These are phyloP conservation scores for Cyberlindnera bimundalis DNA, from an alignment of 805 yeast species.

Conservation along the genomic window DNA sequence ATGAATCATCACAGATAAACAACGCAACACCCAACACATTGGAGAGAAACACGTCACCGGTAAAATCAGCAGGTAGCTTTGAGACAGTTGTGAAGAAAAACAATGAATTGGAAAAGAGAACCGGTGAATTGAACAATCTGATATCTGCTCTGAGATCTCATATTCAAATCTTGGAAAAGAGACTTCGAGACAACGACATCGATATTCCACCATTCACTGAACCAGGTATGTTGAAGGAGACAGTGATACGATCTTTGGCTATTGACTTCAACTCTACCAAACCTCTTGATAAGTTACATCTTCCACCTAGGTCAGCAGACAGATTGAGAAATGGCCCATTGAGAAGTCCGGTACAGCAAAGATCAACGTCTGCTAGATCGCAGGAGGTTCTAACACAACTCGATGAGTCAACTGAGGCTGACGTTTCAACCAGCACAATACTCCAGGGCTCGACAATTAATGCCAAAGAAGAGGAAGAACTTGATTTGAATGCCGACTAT, in stretches of 20 bases:
- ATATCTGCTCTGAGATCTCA: slow-evolving; percentile 18
- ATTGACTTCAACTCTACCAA: slow-evolving; percentile 3
- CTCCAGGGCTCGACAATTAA: not conserved
- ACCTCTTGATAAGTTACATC: slow-evolving; percentile 15
- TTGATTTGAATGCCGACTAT: slow-evolving; percentile 2
- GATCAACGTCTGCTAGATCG: slow-evolving; percentile 3
- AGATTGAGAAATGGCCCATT: slow-evolving; percentile 23
- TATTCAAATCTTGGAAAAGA: slow-evolving; percentile 14
- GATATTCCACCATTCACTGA: slow-evolving; percentile 14
- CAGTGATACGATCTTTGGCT: slow-evolving; percentile 6
- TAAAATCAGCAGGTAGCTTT: slow-evolving; percentile 1
- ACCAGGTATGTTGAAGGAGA: slow-evolving; percentile 7
- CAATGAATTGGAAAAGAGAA: slow-evolving; percentile 17
- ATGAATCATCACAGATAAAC: slow-evolving; percentile 3
- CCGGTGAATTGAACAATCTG: slow-evolving; percentile 16
- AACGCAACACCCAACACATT: slow-evolving; percentile 1
- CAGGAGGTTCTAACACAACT: slow-evolving; percentile 3
- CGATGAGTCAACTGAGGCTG: not conserved
- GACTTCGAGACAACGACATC: slow-evolving; percentile 11
- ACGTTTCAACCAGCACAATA: not conserved
- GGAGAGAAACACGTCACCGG: slow-evolving; percentile 15
- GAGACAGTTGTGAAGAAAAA: slow-evolving; percentile 17
- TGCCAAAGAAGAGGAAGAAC: not conserved
- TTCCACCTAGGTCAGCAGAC: slow-evolving; percentile 41
- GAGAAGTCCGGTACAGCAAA: slow-evolving; percentile 7